phyloP scores from a whole-genome alignment of 2,329 filamentous ascomycete genomes.

The Cryphonectria japonica region DNA sequence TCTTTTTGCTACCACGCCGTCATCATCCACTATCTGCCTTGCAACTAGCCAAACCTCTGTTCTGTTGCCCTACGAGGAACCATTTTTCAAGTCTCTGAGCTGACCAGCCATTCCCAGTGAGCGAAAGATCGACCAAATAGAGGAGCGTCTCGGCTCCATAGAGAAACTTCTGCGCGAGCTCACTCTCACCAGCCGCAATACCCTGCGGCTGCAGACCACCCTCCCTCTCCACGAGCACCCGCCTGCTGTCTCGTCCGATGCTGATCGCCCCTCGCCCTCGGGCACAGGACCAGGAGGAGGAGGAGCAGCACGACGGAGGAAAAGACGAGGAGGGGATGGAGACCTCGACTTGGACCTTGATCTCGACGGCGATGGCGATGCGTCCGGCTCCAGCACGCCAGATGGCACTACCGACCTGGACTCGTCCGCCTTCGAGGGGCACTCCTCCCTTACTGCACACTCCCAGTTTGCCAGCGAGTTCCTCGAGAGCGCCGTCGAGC shows the following conservation, averaged over 20 bases:
- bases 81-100: neutral
- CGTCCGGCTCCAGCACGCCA: constrained; percentile 30
- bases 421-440: constrained; percentile 48
- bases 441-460: constrained; percentile 53
- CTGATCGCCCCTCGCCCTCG: constrained; percentile 9
- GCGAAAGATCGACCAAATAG: constrained; percentile 56
- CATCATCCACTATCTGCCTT: neutral
- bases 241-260: neutral
- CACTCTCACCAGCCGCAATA: constrained; percentile 39
- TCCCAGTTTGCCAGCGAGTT: constrained; percentile 59
- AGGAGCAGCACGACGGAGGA: constrained; percentile 13
- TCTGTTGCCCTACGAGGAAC: neutral
- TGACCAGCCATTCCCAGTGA: constrained; percentile 41
- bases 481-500: constrained; percentile 55
- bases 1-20: neutral
- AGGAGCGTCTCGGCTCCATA: constrained; percentile 49
- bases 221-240: constrained; percentile 22
- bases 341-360: constrained; percentile 18
- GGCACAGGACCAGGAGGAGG: neutral
- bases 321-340: neutral
- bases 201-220: constrained; percentile 24
- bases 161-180: constrained; percentile 48
- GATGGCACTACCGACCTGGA: constrained; percentile 39
- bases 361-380: constrained; percentile 38
- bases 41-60: too few relatives aligned